These are phyloP conservation scores for Boletellus ananiceps DNA, from an alignment of 768 basidiomycete species.

Conservation along the genomic window DNA sequence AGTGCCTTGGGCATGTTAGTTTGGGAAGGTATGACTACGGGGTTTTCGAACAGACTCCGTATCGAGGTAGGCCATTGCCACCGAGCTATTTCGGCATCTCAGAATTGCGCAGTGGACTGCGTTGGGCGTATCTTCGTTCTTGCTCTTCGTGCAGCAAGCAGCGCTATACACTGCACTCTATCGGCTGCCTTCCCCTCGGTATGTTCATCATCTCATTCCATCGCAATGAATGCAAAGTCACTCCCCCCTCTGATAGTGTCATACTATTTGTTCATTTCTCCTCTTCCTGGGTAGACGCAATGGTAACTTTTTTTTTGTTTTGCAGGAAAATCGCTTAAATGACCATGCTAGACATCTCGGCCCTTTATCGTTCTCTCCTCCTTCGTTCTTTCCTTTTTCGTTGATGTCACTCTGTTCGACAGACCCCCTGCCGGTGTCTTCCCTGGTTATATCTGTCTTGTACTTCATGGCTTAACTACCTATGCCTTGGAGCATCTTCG, in stretches of 20 bases:
- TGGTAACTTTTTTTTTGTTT: conserved; percentile 48
- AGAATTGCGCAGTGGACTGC: conserved; percentile 57
- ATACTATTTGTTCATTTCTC: conserved; percentile 69
- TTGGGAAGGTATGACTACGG: conserved; percentile 55
- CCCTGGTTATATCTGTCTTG: conserved; percentile 65
- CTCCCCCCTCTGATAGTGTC: conserved; percentile 42
- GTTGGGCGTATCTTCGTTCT: conserved; percentile 59
- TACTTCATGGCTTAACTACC: conserved; percentile 55
- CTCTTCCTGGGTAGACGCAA: conserved; percentile 55
- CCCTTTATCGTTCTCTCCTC: conserved; percentile 44
- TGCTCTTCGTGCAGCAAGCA: conserved; percentile 65
- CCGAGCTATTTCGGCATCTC: conserved; percentile 4
- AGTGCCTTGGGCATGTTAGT: conserved; percentile 62
- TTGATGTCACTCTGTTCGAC: conserved; percentile 47
- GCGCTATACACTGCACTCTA: conserved; percentile 66
- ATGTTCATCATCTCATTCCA: conserved; percentile 17
- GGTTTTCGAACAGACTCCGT: conserved; percentile 47
- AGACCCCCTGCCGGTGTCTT: conserved; percentile 36
- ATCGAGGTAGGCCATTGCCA: conserved; percentile 51
- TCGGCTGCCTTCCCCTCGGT: conserved; percentile 66
- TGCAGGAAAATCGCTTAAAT: conserved; percentile 17
- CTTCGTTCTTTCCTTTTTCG: conserved; percentile 50
- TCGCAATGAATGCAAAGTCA: not conserved
- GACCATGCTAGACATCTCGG: conserved; percentile 43
- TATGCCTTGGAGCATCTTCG: conserved; percentile 61